Evolutionary conservation across 2,329 filamentous ascomycete species (phyloP).

Genomic region (Didymella pomorum): DNA sequence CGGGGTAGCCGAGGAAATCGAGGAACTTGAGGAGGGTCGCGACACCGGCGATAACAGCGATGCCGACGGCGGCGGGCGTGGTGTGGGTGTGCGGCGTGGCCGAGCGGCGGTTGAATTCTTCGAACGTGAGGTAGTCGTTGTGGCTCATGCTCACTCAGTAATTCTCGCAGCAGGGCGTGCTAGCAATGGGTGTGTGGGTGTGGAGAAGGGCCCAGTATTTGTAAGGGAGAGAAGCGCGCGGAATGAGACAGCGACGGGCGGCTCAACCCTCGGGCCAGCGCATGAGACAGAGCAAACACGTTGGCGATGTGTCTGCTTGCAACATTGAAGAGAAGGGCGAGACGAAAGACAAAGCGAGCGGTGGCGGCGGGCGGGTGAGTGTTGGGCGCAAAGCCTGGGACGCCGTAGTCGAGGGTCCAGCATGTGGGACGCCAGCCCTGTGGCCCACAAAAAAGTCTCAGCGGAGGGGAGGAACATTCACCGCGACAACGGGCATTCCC

Average conservation of each 20-base stretch:
- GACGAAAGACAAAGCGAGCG: conserved; percentile 21
- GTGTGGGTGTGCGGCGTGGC: conserved; percentile 23
- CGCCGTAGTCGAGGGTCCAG: conserved; percentile 11
- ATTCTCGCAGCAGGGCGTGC: neutral
- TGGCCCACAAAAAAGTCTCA: conserved; percentile 15
- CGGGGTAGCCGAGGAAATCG: conserved; percentile 42
- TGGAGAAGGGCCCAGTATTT: conserved; percentile 19
- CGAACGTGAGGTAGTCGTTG: conserved; percentile 27
- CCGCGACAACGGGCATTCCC: neutral
- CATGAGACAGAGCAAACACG: conserved; percentile 43
- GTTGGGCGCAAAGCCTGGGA: conserved; percentile 23
- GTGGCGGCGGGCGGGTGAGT: conserved; percentile 28
- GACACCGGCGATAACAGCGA: conserved; percentile 33
- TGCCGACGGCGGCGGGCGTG: conserved; percentile 27
- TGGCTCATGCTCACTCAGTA: conserved; percentile 30
- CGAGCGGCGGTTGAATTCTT: conserved; percentile 28
- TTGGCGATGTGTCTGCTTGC: conserved; percentile 36
- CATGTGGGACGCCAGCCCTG: conserved; percentile 9
- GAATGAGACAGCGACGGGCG: conserved; percentile 17
- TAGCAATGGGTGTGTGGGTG: conserved; percentile 4
- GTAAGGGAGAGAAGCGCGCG: conserved; percentile 22
- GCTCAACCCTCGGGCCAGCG: conserved; percentile 48
- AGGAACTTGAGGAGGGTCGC: conserved; percentile 42
- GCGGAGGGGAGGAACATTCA: conserved; percentile 5
- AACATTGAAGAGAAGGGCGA: conserved; percentile 43